Evolutionary conservation across 1,284 basidiomycete genomes (phyloP).

Genomic region (Sanghuangporus baumii): DNA sequence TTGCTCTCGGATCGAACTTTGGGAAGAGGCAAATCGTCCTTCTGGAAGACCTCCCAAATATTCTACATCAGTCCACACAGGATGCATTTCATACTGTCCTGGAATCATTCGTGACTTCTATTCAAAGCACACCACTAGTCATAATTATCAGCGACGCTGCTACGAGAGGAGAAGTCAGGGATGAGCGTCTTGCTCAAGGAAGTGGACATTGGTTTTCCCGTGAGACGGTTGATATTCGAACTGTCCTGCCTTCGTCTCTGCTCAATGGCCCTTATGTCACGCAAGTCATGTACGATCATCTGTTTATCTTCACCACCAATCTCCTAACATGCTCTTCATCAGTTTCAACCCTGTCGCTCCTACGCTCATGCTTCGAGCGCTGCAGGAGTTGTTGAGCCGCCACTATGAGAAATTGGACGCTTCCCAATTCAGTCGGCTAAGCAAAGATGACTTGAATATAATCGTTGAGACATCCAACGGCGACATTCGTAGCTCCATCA

Average conservation of each 20-base stretch:
- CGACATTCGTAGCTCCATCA: conserved; percentile 89
- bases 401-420: conserved; percentile 32
- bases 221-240: conserved; percentile 64
- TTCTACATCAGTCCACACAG: conserved; percentile 72
- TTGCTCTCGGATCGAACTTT: conserved; percentile 9
- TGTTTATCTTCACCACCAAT: conserved; percentile 4
- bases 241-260: conserved; percentile 57
- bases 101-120: conserved; percentile 43
- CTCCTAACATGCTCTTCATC: background rate
- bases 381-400: conserved; percentile 56
- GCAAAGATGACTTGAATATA: conserved; percentile 64
- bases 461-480: conserved; percentile 80
- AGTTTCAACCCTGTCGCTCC: conserved; percentile 91
- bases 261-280: conserved; percentile 61
- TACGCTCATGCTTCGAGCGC: conserved; percentile 77
- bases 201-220: conserved; percentile 36
- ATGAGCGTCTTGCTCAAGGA: conserved; percentile 43
- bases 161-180: conserved; percentile 59
- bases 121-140: conserved; percentile 60
- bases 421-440: conserved; percentile 30
- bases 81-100: conserved; percentile 73
- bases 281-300: conserved; percentile 59
- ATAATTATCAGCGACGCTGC: conserved; percentile 84
- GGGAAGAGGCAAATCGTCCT: conserved; percentile 60
- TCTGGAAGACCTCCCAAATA: conserved; percentile 90